phyloP scores from a whole-genome alignment of 1,284 basidiomycete species.

The Papiliotrema fonsecae region DNA sequence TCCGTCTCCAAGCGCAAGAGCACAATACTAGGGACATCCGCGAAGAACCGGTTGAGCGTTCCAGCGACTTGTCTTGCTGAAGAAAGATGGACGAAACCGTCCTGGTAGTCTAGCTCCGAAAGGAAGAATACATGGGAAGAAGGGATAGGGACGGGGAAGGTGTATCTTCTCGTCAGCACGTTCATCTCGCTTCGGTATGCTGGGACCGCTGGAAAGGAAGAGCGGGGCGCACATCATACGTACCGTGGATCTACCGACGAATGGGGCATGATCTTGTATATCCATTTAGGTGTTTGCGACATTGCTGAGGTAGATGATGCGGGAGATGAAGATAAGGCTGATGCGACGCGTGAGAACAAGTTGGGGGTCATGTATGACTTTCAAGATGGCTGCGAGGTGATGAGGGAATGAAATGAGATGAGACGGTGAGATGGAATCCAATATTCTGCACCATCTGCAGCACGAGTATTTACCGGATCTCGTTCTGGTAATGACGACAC shows the following conservation, averaged over 20 bases:
- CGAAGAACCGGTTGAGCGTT: conserved; percentile 58
- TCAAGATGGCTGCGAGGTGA: too few relatives aligned
- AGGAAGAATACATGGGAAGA: conserved; percentile 36
- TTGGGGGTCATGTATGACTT: too few relatives aligned
- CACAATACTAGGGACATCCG: conserved; percentile 48
- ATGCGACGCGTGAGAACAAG: too few relatives aligned
- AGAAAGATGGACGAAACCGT: conserved; percentile 62
- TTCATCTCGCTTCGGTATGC: not conserved
- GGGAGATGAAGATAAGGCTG: too few relatives aligned
- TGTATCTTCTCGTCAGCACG: conserved; percentile 19
- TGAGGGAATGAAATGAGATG: too few relatives aligned
- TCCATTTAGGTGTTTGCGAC: conserved; percentile 27
- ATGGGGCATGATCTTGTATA: conserved; percentile 46
- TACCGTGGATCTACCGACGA: conserved; percentile 38
- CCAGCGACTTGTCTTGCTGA: conserved; percentile 56
- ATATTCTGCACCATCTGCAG: too few relatives aligned
- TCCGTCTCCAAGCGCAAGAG: conserved; percentile 52
- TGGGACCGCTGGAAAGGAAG: too few relatives aligned
- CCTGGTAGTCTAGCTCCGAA: conserved; percentile 33
- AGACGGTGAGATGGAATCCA: too few relatives aligned
- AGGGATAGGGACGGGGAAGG: conserved; percentile 39
- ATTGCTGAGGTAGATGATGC: conserved; percentile 6
- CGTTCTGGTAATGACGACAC: too few relatives aligned
- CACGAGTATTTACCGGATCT: too few relatives aligned
- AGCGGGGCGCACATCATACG: conserved; percentile 7